Conservation (phyloP, 2,329 filamentous ascomycete species). For the Colletotrichum endophyticum region DNA sequence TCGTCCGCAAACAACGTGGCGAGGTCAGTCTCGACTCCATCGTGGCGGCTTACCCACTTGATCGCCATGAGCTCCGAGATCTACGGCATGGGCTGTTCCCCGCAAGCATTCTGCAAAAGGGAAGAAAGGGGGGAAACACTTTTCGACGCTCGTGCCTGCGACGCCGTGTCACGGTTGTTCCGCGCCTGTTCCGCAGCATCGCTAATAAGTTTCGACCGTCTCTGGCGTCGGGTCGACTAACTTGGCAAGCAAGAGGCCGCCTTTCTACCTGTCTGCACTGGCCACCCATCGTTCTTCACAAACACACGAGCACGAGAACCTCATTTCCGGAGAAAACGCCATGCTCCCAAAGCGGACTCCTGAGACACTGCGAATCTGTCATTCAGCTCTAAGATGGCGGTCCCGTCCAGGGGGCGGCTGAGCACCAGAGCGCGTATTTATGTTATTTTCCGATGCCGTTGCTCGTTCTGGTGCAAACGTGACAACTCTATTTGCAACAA, state of each 20-base stretch:
- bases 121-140: background rate
- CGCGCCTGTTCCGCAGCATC: background rate
- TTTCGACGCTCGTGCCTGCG: background rate
- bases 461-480: background rate
- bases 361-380: slow-evolving; percentile 7
- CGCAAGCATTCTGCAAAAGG: background rate
- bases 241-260: background rate
- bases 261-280: background rate
- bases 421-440: background rate
- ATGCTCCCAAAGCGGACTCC: background rate
- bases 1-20: slow-evolving; percentile 1
- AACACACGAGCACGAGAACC: background rate
- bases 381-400: background rate
- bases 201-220: background rate
- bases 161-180: background rate
- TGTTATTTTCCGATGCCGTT: background rate
- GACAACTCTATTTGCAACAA: background rate
- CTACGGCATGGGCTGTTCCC: slow-evolving; percentile 10
- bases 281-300: background rate
- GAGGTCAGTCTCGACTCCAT: background rate
- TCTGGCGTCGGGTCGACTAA: background rate
- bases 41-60: slow-evolving; percentile 3
- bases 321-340: slow-evolving; percentile 14
- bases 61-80: slow-evolving; percentile 15
- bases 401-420: background rate